Conservation (phyloP, 1,139 yeast genomes). For the Torulaspora pretoriensis region DNA sequence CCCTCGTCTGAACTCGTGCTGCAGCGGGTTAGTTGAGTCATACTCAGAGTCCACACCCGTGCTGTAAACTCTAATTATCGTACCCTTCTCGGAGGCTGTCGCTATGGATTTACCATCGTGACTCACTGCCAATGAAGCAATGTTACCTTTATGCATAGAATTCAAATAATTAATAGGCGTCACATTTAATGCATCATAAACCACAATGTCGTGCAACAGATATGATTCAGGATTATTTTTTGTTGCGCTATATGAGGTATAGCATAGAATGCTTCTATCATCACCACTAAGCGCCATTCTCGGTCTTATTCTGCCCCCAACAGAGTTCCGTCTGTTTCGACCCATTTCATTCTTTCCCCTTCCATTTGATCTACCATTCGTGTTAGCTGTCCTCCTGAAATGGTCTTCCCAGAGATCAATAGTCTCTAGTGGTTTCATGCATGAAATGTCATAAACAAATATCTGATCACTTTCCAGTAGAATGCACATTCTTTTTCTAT, state of each 20-base stretch:
- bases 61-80: constrained; percentile 57
- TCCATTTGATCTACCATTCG: constrained; percentile 2
- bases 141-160: constrained; percentile 31
- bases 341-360: constrained; percentile 3
- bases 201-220: constrained; percentile 30
- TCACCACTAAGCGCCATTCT: constrained; percentile 31
- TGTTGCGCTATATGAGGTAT: constrained; percentile 26
- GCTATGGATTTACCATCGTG: constrained; percentile 54
- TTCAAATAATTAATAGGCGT: constrained; percentile 54
- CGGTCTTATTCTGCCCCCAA: constrained; percentile 17
- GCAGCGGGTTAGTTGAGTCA: constrained; percentile 29
- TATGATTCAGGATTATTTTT: constrained; percentile 21
- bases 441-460: constrained; percentile 67
- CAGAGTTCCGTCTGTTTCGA: constrained; percentile 15
- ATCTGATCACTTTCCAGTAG: constrained; percentile 58
- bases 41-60: constrained; percentile 32
- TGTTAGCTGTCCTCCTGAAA: constrained; percentile 11
- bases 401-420: constrained; percentile 40
- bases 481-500: constrained; percentile 61
- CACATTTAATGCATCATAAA: constrained; percentile 58
- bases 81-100: constrained; percentile 69
- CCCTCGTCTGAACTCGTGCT: constrained; percentile 64
- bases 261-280: constrained; percentile 33
- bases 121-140: constrained; percentile 37
- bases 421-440: constrained; percentile 63